Percentiles rank a stretch among this genome's conserved stretches.
Evolutionary conservation across 371 early-diverging fungal genomes (phyloP).

Genomic region (Apophysomyces elegans): DNA sequence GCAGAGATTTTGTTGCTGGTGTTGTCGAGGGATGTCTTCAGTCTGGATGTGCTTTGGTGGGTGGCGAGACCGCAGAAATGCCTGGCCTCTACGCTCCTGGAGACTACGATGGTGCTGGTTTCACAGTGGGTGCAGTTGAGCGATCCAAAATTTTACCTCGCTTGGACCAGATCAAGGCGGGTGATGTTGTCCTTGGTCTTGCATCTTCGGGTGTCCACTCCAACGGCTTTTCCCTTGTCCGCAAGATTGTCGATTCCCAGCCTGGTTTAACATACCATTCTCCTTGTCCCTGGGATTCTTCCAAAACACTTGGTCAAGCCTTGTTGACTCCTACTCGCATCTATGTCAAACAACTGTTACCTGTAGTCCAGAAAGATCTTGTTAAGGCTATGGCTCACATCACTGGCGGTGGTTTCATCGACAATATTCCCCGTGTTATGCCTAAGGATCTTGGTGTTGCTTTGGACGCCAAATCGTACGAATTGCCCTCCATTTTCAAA

Average conservation of each 20-base stretch:
- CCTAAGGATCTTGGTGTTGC: conserved; percentile 78
- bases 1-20: conserved; percentile 90
- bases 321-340: conserved; percentile 93
- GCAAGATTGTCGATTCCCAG: conserved; percentile 80
- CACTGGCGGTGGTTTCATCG: conserved; percentile 97
- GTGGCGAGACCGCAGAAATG: conserved; percentile 99
- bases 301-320: conserved; percentile 75
- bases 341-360: conserved; percentile 91
- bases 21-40: conserved; percentile 93
- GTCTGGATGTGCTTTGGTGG: conserved; percentile 94
- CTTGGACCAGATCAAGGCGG: conserved; percentile 72
- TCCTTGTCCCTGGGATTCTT: conserved; percentile 84
- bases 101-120: conserved; percentile 96
- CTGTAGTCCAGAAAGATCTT: conserved; percentile 73
- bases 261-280: conserved; percentile 76
- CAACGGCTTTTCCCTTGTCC: conserved; percentile 96
- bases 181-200: conserved; percentile 90
- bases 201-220: conserved; percentile 96
- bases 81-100: conserved; percentile 90
- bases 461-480: conserved; percentile 83
- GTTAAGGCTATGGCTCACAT: conserved; percentile 98
- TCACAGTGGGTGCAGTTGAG: conserved; percentile 97
- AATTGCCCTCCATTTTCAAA: conserved; percentile 89
- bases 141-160: conserved; percentile 87
- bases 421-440: conserved; percentile 96